Evolutionary conservation across 192 early-diverging fungal genomes (phyloP), one percentile per base, ranked within the genome.

Genomic region (Haplosporangium gracile): DNA sequence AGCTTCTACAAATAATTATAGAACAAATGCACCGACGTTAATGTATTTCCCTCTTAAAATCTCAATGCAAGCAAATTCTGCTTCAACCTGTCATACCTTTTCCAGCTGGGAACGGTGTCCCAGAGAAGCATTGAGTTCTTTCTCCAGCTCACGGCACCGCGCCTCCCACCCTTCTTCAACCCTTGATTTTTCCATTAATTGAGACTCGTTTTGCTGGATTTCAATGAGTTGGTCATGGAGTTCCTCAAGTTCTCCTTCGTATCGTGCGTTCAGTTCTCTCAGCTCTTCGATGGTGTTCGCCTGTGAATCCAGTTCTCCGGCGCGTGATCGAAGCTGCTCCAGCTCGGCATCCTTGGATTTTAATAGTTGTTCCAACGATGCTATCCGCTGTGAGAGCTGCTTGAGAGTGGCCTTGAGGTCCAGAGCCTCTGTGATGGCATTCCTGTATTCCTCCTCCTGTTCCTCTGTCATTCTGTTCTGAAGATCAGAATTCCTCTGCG

Each of bases 391-490:
- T 1, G 70, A 42, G 16, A 81, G 75, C 32, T 77, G 70, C 43
- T 81, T 73, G 8, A 86, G 24, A 2, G 65, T 5, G 8, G 45
- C 34, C 45, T 78, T 80, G 24, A 86, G 51, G 15, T 81, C 51
- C 16, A 43, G 7, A 18, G 40, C 40, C 29, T 86, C 84, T 39
- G 72, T 70, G n/a, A 88, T 75, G 6, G 85, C 82, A 15, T 74
- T 72, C 43, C 86, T 77, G 10, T 82, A 89, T 68, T 89, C 82
- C 57, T 74, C 76, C 20, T 85, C 75, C 65, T 90, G 80, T 26
- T 88, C 79, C 24, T 89, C 82, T 20, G 86, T 74, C 87, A 89
- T 90, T 26, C 90, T 88, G 60, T 91, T 89, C 15, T 75, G 82
- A 20, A 84, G 79, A 2, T 87, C 74, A 68, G 82, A 82, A 26